These are phyloP conservation scores for Clathrus columnatus DNA, from an alignment of 768 basidiomycete genomes.

Conservation along the genomic window DNA sequence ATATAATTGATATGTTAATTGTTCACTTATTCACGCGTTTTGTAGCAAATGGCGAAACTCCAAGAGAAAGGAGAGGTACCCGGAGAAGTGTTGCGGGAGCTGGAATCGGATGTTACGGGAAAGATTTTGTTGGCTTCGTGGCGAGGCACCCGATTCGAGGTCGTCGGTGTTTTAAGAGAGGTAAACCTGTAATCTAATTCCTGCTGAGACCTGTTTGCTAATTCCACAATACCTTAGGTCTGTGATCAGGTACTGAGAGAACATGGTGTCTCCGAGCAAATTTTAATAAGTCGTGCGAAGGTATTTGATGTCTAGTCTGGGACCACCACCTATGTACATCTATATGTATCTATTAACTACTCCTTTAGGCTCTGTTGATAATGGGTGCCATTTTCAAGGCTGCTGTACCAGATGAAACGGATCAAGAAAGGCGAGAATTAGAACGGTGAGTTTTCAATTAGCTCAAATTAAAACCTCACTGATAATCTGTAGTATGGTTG, in stretches of 20 bases:
- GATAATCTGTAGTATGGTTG: constrained; percentile 56
- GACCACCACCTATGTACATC: background rate
- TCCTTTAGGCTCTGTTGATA: constrained; percentile 65
- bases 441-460: constrained; percentile 53
- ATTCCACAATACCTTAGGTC: constrained; percentile 35
- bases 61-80: constrained; percentile 83
- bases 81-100: constrained; percentile 75
- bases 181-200: constrained; percentile 20
- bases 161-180: constrained; percentile 81
- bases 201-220: background rate
- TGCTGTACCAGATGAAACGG: constrained; percentile 78
- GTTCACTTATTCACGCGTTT: background rate
- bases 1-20: background rate
- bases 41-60: constrained; percentile 80
- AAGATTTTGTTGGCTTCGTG: constrained; percentile 97
- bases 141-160: constrained; percentile 94
- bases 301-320: constrained; percentile 28
- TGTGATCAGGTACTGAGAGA: constrained; percentile 84
- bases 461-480: background rate
- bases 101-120: constrained; percentile 91
- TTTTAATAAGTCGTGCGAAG: constrained; percentile 78
- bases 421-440: constrained; percentile 88
- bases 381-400: constrained; percentile 87
- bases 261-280: constrained; percentile 56
- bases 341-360: background rate